Evolutionary conservation across 306 rosid genomes (phyloP), one percentile per base, ranked within the genome.

Genomic region (Vicia villosa): DNA sequence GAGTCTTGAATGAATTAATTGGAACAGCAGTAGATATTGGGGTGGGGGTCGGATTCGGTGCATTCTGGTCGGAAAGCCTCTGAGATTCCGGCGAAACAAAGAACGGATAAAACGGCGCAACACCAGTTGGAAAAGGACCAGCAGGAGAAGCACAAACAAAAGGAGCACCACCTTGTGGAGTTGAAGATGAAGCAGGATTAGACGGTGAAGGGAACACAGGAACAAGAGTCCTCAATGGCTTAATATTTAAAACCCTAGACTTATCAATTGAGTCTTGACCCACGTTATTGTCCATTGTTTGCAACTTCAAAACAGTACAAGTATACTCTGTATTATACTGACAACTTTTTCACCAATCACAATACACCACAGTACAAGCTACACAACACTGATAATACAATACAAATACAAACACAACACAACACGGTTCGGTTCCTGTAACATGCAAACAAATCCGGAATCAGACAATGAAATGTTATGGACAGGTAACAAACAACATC

Each of bases 61-160:
- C 66, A 67, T 79, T 73, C 40, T 82, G 91, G 74, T 86, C 91
- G 13, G 84, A 47, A 0, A 68, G 79, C 68, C 83, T 84, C 72
- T 87, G 96, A 12, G 91, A 79, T 37, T 82, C 88, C 0, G 86
- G 70, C 4, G 88, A 69, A 68, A 54, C 67, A 58, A 83, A 82
- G 82, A 92, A 92, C 0, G 98, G 98, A 68, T 84, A 92, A 54
- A 89, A 90, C 0, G 96, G 91, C 4, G 91, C 37, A 70, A 85
- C 78, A 5, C 93, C 96, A 30, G 92, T 81, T 0, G 98, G 96
- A 50, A 86, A 93, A 75, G 98, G 96, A 63, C 98, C 98, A 6
- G 91, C 59, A 3, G 98, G 98, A n/a, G 96, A 75, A 24, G 79
- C 96, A 64, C 91, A 88, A 26, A 90, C 86, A 81, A 93, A 90